Evolutionary conservation across 208 protist genomes (phyloP).

Genomic region (Leishmania tropica): DNA sequence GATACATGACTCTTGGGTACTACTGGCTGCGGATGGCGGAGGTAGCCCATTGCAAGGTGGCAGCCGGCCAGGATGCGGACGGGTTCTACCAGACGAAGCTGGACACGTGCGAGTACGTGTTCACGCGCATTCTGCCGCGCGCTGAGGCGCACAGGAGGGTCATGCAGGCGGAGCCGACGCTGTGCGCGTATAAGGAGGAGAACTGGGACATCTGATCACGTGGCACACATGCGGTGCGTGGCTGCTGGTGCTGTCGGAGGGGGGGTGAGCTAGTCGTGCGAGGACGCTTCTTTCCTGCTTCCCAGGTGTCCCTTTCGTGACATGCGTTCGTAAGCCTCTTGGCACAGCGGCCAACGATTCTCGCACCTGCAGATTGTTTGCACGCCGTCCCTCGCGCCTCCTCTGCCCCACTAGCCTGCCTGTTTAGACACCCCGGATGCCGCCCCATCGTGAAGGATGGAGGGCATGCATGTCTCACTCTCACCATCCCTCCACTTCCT

Average conservation of each 20-base stretch:
- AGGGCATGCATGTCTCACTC: not conserved
- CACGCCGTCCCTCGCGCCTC: not conserved
- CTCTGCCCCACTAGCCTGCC: not conserved
- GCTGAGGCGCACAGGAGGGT: constrained; percentile 57
- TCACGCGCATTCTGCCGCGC: constrained; percentile 70
- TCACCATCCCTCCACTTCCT: not conserved
- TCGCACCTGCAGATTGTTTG: not conserved
- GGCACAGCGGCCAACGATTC: not conserved
- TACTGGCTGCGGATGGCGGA: constrained; percentile 90
- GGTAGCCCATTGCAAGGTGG: constrained; percentile 63
- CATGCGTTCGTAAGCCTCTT: not conserved
- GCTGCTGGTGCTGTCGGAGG: not conserved
- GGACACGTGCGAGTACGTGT: constrained; percentile 76
- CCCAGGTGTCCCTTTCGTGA: not conserved
- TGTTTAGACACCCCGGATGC: not conserved
- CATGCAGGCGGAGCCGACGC: constrained; percentile 44
- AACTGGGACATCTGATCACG: constrained; percentile 47
- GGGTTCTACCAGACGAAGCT: constrained; percentile 88
- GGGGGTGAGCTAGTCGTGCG: not conserved
- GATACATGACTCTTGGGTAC: constrained; percentile 78
- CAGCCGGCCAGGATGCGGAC: constrained; percentile 55
- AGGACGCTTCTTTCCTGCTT: not conserved
- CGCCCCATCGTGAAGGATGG: not conserved
- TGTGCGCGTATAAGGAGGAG: constrained; percentile 54
- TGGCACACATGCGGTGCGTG: not conserved